Base-by-base conservation (phyloP, 2,329 filamentous ascomycete species). In the Trichoderma sp. region DNA sequence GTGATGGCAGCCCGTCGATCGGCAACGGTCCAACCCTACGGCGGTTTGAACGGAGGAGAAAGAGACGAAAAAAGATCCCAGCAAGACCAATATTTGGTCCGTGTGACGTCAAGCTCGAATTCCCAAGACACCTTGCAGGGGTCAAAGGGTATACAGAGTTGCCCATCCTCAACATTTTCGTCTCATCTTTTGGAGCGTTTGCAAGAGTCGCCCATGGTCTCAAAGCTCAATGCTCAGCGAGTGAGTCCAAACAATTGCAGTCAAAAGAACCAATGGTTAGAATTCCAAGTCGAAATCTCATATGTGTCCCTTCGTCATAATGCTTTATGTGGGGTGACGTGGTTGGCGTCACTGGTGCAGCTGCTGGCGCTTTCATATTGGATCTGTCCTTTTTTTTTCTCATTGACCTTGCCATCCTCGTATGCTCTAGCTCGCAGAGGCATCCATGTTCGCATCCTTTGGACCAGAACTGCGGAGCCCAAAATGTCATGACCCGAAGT, bases 241-340 rank as follows among this genome's bases (percentile, higher is more conserved):
- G n/a, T 11, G 8, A 53, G 50, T 56, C 50, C 4, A 14, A 63
- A 12, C 11, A 35, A 6, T 12, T 35, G 29, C 16, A 24, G 21
- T 63, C 60, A 63, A 35, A 35, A 24, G 9, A 5, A 21, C 16
- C 27, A 18, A 35, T n/a, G 18, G 16, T 63, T 29, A 21, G n/a
- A 14, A 21, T 2, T 27, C 29, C 29, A 62, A 50, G 45, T 21
- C 50, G 50, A 56, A 21, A 56, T 72, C 27, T 24, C 68, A 21
- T 29, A 21, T 50, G 18, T 31, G 65, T 53, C 68, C 38, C 35
- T 27, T n/a, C 24, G 68, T 63, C 68, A 62, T 62, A 27, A 35
- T 14, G 41, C 71, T 63, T 53, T 5, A 64, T 64, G 71, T 73
- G 60, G 41, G 60, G 60, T 73, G 71, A 73, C 71, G 71, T 73